Base-by-base conservation (phyloP, 2,329 filamentous ascomycete species). In the Microcera coccophila region DNA sequence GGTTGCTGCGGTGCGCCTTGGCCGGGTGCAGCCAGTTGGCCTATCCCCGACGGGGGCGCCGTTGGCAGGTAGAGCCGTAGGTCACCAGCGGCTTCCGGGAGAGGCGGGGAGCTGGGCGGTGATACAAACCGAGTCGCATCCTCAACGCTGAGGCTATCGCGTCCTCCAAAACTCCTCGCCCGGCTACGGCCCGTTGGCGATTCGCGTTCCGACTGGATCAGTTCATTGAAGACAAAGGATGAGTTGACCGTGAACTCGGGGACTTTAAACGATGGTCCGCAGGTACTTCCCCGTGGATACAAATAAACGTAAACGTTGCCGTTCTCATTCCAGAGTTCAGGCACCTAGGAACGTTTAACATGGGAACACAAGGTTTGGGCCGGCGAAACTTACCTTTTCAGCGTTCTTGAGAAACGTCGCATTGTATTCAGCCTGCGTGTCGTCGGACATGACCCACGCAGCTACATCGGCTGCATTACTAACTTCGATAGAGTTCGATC, bases 251-350 rank as follows among this genome's bases (percentile, higher is more conserved):
- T 68, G 24, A 76, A 73, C 21, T 74, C 71, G 26, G 71, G 70
- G 5, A 84, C 72, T 55, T 78, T 82, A 65, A 84, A 84, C 1
- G 78, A 82, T 2, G 81, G 74, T 0, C 75, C 76, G 8, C 61
- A 63, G 9, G 72, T 72, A 45, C 67, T 73, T 4, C 66, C 65
- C 41, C 68, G 72, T 1, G 79, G 70, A 42, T 75, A 75, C 4
- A 85, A 63, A 52, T 80, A 79, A 16, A 85, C 71, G 38, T 71
- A 67, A 18, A 82, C 72, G 47, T 74, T 74, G 29, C 77, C 80
- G 39, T 62, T 66, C 41, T 83, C 79, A 50, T 81, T 78, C 82
- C 82, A 85, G 16, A 85, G 62, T 59, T 85, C 82, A 2, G 81
- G 78, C 4, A 84, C 76, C 78, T 82, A 41, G 39, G 36, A 34